Base-by-base conservation (phyloP, 305 asterid genomes). In the Fraxinus latifolia region DNA sequence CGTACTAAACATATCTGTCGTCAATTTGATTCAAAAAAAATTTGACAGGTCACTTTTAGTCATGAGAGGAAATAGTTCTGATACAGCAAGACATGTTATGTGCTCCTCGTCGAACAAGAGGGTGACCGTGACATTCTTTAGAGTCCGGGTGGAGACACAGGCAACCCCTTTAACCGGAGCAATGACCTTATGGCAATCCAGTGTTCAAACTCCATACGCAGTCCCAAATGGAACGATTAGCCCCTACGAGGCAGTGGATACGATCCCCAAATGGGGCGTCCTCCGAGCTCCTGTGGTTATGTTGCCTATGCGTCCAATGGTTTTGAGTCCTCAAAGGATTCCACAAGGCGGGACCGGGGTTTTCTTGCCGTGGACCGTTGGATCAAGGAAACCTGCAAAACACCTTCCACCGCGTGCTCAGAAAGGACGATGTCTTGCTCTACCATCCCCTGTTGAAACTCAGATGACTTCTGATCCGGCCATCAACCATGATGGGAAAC, bases 401-500 rank as follows among this genome's bases (percentile, higher is more conserved):
- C 98, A 92, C 82, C 95, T 96, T 39, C 99, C 98, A 0, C 98
- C 98, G 0, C 96, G 99, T 1, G 98, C 98, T 32, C 98, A 92
- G 79, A 94, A 90, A 82, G 88, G 94, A 29, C 89, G 92, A 67
- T 85, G 85, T 87, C 96, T 95, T 36, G 91, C 97, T n/a, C 90
- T 95, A 19, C 90, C 94, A 79, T 83, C 97, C 80, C 83, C 98
- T 0, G 86, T 53, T 15, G 94, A 89, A 25, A 15, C 88, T 1
- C 91, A 84, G 81, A 74, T 85, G 0, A 79, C 62, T 31, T 85
- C 92, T 76, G 92, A 91, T 76, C 73, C 88, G 4, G 83, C 87
- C 82, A 78, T 76, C 79, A 74, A 47, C 83, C 87, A 17, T 86
- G 36, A 86, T 11, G 78, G 68, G 76, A 81, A 6, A 77, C 53